Evolutionary conservation across 1,139 yeast species (phyloP), one percentile per base, ranked within the genome.

Genomic region (Pichia sp.): DNA sequence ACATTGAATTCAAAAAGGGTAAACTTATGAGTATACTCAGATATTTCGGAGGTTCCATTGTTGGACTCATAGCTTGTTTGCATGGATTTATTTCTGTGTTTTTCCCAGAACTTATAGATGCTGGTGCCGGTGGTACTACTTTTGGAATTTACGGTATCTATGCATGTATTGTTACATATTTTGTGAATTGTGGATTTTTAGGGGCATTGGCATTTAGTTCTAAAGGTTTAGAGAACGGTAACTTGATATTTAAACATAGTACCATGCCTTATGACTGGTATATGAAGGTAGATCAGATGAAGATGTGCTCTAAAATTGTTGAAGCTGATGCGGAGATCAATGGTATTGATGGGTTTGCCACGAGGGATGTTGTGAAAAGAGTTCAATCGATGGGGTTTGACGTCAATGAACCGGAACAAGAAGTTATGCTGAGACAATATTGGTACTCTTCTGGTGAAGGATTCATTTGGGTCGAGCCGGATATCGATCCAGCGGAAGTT

Each of bases 401-500:
- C 18, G 57, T 63, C 7, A 59, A 63, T 17, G 69, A 65, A 41
- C 67, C 70, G 7, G 67, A 63, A 35, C 59, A 73, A 38, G 84
- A 78, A 40, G 56, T 75, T 33, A 66, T 70, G 60, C 56, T 77
- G 50, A 77, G 80, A 50, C 87, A 85, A 35, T 82, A 81, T 56
- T 82, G 93, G 91, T 72, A 79, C 53, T 64, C 73, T 38, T 81
- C 80, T 11, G 87, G 87, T 13, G 86, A 78, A 43, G 81, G 82
- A 12, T 81, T 78, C 51, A 80, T 74, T 44, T 83, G 88, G 84
- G 77, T 70, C 6, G 91, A 81, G 50, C 88, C 88, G 1, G 91
- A 82, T 52, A 79, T 77, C 52, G 91, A 81, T 52, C 88, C 88
- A 0, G 86, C 85, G 0, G 83, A 77, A 24, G 49, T 77, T 18